phyloP scores from a whole-genome alignment of 2,329 filamentous ascomycete genomes.

The Sphaerulina populicola region DNA sequence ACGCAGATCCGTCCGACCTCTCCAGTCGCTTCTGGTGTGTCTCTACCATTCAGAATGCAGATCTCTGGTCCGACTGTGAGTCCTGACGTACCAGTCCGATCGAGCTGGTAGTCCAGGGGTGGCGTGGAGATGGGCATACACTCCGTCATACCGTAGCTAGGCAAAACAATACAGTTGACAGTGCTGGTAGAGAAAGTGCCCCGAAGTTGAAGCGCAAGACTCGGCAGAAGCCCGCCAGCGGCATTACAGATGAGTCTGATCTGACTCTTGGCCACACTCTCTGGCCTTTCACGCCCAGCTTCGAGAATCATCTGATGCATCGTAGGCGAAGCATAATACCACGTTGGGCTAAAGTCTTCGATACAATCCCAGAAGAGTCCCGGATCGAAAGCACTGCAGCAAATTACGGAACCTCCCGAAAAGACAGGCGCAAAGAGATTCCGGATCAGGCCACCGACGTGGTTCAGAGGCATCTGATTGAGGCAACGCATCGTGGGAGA shows the following conservation, averaged over 20 bases:
- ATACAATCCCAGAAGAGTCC: constrained; percentile 51
- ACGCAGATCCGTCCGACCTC: constrained; percentile 44
- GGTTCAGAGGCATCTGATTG: constrained; percentile 54
- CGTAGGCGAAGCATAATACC: constrained; percentile 52
- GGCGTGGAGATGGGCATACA: constrained; percentile 53
- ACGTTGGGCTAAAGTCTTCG: constrained; percentile 43
- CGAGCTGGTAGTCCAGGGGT: constrained; percentile 45
- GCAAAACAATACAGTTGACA: constrained; percentile 41
- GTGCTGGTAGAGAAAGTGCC: constrained; percentile 39
- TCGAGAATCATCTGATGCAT: constrained; percentile 50
- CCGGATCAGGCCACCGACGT: constrained; percentile 46
- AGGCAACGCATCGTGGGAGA: constrained; percentile 43
- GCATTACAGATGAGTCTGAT: constrained; percentile 51
- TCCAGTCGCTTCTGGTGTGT: constrained; percentile 27
- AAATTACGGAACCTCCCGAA: constrained; percentile 48
- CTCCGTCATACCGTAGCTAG: constrained; percentile 54
- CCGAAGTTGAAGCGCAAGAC: constrained; percentile 43
- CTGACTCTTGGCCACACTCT: constrained; percentile 37
- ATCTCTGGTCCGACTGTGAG: constrained; percentile 47
- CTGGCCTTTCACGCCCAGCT: constrained; percentile 37
- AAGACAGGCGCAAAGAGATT: constrained; percentile 50
- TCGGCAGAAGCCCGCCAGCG: constrained; percentile 47
- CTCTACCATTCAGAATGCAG: constrained; percentile 41
- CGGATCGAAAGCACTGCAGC: constrained; percentile 48
- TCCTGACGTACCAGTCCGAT: constrained; percentile 48